Evolutionary conservation across 208 protist species (phyloP).

Genomic region (Leishmania turanica): DNA sequence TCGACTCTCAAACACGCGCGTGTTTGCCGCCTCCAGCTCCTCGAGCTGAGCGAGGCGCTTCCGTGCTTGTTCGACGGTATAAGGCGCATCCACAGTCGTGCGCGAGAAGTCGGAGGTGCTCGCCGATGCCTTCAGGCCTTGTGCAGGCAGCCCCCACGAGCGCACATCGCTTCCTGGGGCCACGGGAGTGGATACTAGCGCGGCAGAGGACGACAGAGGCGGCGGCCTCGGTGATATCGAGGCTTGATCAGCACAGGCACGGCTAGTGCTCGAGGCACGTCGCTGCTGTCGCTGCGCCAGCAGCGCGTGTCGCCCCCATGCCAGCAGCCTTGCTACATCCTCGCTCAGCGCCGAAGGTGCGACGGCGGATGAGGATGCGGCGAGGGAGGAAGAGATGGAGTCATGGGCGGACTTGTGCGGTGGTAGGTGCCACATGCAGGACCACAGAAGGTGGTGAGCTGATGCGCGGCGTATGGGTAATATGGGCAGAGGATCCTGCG

Average conservation of each 20-base stretch:
- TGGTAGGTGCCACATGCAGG: neutral
- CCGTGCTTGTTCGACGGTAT: conserved; percentile 22
- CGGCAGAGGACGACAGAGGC: neutral
- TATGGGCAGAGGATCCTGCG: neutral
- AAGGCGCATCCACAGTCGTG: neutral
- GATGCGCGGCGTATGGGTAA: neutral
- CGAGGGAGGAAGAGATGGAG: conserved; percentile 15
- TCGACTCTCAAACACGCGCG: conserved; percentile 16
- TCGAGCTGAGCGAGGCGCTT: conserved; percentile 23
- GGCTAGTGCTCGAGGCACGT: neutral
- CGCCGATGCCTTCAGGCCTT: neutral
- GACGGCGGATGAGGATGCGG: conserved; percentile 4
- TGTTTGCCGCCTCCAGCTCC: conserved; percentile 23
- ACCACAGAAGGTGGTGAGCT: neutral
- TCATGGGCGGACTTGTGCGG: neutral
- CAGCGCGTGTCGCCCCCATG: conserved; percentile 19
- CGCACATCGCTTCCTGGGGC: neutral
- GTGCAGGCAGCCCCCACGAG: neutral
- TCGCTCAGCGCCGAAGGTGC: conserved; percentile 9
- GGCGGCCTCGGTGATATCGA: neutral
- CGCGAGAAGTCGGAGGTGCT: neutral
- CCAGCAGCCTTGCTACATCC: conserved; percentile 23
- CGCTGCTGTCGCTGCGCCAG: conserved; percentile 21
- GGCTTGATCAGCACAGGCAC: neutral
- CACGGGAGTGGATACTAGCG: neutral